These are phyloP conservation scores for Xanthoceras sorbifolium DNA, from an alignment of 345 rosid genomes.

Conservation along the genomic window DNA sequence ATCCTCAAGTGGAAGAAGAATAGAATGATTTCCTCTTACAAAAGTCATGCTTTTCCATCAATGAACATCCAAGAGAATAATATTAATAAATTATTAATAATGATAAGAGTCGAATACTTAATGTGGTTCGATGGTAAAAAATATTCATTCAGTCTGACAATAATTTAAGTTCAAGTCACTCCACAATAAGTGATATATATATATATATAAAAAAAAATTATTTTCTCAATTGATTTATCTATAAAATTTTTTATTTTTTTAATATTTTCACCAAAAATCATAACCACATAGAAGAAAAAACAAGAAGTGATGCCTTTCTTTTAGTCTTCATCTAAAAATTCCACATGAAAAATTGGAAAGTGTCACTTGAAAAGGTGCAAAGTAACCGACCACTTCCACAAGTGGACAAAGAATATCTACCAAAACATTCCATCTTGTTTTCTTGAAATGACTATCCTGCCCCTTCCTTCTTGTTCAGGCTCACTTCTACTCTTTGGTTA, in stretches of 20 bases:
- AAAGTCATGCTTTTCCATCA: constrained; percentile 7
- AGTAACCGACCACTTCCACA: constrained; percentile 41
- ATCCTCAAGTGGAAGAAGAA: neutral
- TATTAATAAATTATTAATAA: neutral
- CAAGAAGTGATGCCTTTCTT: constrained; percentile 38
- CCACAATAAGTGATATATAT: too few species aligned
- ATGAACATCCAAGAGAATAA: neutral
- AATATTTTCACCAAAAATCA: constrained; percentile 14
- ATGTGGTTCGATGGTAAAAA: too few species aligned
- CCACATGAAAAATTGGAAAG: constrained; percentile 11
- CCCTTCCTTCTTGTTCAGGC: neutral
- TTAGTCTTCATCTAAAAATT: constrained; percentile 2
- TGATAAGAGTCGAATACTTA: neutral
- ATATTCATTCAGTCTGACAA: too few species aligned
- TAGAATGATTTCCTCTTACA: neutral
- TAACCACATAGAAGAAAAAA: neutral
- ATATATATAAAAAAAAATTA: too few species aligned
- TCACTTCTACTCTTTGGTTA: too few species aligned
- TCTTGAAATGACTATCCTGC: constrained; percentile 19
- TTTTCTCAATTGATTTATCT: constrained; percentile 11
- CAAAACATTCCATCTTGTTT: neutral
- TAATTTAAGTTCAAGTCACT: too few species aligned
- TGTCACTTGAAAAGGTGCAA: constrained; percentile 24
- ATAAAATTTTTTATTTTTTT: too few species aligned
- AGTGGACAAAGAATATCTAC: constrained; percentile 45